Percentiles rank a stretch among this genome's conserved stretches.
Evolutionary conservation across 2,329 filamentous ascomycete species (phyloP).

Genomic region (Plectosphaerella cucumerina): DNA sequence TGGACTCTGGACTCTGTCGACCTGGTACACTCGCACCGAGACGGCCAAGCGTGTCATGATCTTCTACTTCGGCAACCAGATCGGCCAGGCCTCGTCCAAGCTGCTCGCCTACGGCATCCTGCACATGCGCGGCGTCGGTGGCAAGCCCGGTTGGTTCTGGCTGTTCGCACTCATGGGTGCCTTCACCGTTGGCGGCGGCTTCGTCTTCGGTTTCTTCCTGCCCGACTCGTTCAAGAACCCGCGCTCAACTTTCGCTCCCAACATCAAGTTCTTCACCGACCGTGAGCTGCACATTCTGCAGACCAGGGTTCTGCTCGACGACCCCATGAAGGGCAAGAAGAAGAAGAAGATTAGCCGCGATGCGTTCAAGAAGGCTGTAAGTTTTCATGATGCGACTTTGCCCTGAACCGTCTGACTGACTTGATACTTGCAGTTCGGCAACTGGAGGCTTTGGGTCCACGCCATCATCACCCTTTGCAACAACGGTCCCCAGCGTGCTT

Average conservation of each 20-base stretch:
- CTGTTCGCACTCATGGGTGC: conserved; percentile 48
- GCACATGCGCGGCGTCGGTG: conserved; percentile 42
- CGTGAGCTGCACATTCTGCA: conserved; percentile 37
- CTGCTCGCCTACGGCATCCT: conserved; percentile 43
- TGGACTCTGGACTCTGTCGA: conserved; percentile 44
- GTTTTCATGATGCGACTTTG: conserved; percentile 3
- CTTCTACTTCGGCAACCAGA: conserved; percentile 53
- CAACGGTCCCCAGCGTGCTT: conserved; percentile 41
- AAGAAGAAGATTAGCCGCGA: conserved; percentile 39
- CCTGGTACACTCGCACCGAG: conserved; percentile 51
- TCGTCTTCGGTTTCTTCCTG: conserved; percentile 36
- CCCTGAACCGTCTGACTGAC: neutral
- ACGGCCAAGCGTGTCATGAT: conserved; percentile 47
- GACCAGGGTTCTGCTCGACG: conserved; percentile 34
- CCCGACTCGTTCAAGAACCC: conserved; percentile 41
- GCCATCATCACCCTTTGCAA: conserved; percentile 45
- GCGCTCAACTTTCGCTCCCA: conserved; percentile 34
- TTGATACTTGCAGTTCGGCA: conserved; percentile 28
- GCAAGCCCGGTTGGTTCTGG: conserved; percentile 53
- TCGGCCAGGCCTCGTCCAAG: conserved; percentile 37
- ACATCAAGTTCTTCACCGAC: conserved; percentile 27
- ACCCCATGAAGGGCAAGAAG: conserved; percentile 42
- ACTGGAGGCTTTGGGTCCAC: conserved; percentile 50
- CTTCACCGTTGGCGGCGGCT: conserved; percentile 42
- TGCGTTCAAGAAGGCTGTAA: conserved; percentile 39